phyloP scores from a whole-genome alignment of 441 rosid species.

The Omphalea diandra region DNA sequence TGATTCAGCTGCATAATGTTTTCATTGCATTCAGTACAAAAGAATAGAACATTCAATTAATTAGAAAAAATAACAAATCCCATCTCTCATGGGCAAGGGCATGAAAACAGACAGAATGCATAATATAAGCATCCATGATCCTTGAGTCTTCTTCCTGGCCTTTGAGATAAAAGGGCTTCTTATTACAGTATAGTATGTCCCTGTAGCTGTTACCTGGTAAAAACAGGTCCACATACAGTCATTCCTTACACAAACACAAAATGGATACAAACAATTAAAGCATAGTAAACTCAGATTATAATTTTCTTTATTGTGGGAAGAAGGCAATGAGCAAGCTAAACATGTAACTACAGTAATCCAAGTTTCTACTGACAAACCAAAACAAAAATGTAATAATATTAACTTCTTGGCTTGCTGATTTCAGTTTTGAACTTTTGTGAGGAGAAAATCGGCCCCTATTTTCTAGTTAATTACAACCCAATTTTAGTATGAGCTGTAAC shows the following conservation, averaged over 20 bases:
- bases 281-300: background rate
- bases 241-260: slow-evolving; percentile 26
- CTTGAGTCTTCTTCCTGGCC: slow-evolving; percentile 79
- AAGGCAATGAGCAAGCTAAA: background rate
- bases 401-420: background rate
- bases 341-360: background rate
- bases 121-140: slow-evolving; percentile 73
- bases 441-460: background rate
- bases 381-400: background rate
- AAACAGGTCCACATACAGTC: slow-evolving; percentile 7
- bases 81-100: slow-evolving; percentile 19
- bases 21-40: slow-evolving; percentile 24
- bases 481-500: too few relatives aligned
- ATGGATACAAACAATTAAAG: background rate
- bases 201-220: slow-evolving; percentile 69
- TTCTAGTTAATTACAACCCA: too few relatives aligned
- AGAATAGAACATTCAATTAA: slow-evolving; percentile 16
- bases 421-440: background rate
- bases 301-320: background rate
- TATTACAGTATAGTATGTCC: slow-evolving; percentile 83
- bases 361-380: background rate
- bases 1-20: slow-evolving; percentile 85
- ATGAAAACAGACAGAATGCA: slow-evolving; percentile 70
- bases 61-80: slow-evolving; percentile 15
- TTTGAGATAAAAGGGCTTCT: slow-evolving; percentile 78